Evolutionary conservation across 73 alveolate species (phyloP).

Genomic region (Paramecium tetraurelia): DNA sequence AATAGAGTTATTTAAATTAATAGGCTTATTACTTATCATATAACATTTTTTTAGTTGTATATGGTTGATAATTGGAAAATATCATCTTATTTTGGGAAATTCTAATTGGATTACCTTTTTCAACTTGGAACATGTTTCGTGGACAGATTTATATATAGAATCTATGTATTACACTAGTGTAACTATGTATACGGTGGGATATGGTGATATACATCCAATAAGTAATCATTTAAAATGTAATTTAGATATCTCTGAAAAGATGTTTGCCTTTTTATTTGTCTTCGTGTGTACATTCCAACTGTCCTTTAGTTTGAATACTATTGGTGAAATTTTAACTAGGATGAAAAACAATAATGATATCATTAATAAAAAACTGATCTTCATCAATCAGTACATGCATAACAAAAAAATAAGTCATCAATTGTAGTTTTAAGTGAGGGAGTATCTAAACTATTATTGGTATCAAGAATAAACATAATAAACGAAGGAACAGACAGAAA

Average conservation of each 20-base stretch:
- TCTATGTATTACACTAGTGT: conserved; percentile 50
- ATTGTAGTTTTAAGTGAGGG: conserved; percentile 1
- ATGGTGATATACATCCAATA: conserved; percentile 51
- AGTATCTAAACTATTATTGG: conserved; percentile 4
- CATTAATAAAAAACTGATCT: neutral
- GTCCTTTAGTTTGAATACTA: conserved; percentile 24
- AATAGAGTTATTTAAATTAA: neutral
- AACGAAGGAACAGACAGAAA: conserved; percentile 21
- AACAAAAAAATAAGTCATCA: neutral
- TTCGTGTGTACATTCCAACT: conserved; percentile 28
- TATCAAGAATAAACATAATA: conserved; percentile 5
- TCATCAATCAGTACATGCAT: conserved; percentile 1
- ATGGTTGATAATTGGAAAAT: conserved; percentile 37
- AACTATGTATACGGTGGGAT: conserved; percentile 60
- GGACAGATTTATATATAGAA: conserved; percentile 40
- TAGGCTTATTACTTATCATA: neutral
- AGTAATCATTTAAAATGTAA: neutral
- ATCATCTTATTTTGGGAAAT: neutral
- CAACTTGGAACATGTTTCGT: neutral
- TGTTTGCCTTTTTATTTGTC: neutral
- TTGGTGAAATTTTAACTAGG: neutral
- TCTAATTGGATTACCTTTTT: neutral
- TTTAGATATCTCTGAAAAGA: neutral
- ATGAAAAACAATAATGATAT: neutral
- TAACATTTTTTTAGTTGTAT: conserved; percentile 38